These are phyloP conservation scores for Cutaneotrichosporon sp. DNA, from an alignment of 1,284 basidiomycete species.

Conservation along the genomic window DNA sequence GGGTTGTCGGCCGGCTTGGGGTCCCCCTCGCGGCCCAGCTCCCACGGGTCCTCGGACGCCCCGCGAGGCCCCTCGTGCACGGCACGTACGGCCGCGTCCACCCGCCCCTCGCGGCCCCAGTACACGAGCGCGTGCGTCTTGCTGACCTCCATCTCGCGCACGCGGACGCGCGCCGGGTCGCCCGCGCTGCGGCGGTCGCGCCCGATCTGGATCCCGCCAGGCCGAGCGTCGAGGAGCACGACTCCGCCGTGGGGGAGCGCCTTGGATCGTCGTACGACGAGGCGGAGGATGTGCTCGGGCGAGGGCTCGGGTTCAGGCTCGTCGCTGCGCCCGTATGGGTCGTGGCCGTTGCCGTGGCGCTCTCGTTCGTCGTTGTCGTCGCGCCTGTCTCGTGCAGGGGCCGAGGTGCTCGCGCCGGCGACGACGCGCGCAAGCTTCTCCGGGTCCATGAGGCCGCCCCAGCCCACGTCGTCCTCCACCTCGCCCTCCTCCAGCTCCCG, in stretches of 20 bases:
- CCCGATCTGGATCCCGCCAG: constrained; percentile 46
- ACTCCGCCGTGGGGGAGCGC: constrained; percentile 30
- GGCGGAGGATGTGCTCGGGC: constrained; percentile 39
- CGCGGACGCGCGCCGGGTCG: constrained; percentile 37
- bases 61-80: neutral
- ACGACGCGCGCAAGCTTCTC: constrained; percentile 35
- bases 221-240: constrained; percentile 47
- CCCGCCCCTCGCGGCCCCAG: constrained; percentile 16
- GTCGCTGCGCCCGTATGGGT: constrained; percentile 13
- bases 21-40: neutral
- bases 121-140: constrained; percentile 50
- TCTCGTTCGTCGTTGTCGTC: constrained; percentile 5
- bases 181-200: constrained; percentile 43
- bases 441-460: constrained; percentile 50
- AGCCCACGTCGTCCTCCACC: constrained; percentile 49
- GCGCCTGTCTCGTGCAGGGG: neutral
- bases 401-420: too few species aligned
- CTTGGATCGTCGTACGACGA: constrained; percentile 40
- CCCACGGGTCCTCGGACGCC: neutral
- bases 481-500: constrained; percentile 42
- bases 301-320: neutral
- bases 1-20: neutral
- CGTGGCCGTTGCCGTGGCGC: neutral
- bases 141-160: constrained; percentile 53
- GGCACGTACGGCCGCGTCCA: constrained; percentile 1